phyloP scores from a whole-genome alignment of 495 filamentous ascomycete species.

The Acidiella bohemica region DNA sequence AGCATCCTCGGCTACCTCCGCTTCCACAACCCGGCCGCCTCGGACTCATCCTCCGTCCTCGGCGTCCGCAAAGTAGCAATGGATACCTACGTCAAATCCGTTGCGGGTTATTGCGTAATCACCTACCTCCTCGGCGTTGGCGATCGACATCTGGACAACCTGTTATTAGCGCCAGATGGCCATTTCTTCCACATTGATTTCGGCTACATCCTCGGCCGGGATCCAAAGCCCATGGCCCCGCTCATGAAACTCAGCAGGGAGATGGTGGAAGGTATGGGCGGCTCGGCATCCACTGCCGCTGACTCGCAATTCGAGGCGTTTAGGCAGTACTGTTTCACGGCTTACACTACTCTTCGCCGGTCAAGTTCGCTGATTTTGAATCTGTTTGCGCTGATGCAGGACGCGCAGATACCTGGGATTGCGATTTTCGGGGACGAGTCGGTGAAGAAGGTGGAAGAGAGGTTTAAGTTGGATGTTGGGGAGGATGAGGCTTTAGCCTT shows the following conservation, averaged over 20 bases:
- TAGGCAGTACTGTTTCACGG: conserved; percentile 89
- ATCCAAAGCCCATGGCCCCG: conserved; percentile 94
- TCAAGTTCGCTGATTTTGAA: conserved; percentile 86
- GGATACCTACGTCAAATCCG: conserved; percentile 91
- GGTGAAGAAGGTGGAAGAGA: conserved; percentile 84
- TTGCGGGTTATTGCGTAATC: conserved; percentile 96
- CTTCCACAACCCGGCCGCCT: conserved; percentile 77
- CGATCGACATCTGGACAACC: conserved; percentile 90
- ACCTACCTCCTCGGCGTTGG: conserved; percentile 98
- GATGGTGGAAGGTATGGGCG: conserved; percentile 98
- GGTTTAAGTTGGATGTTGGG: conserved; percentile 80
- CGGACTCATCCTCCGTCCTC: conserved; percentile 43
- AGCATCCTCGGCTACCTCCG: conserved; percentile 77
- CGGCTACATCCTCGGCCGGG: conserved; percentile 91
- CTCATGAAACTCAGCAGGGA: conserved; percentile 94
- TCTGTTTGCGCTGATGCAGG: conserved; percentile 90
- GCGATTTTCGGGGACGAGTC: conserved; percentile 60
- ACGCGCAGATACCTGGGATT: conserved; percentile 93
- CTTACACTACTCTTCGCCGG: conserved; percentile 83
- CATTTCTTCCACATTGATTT: conserved; percentile 99
- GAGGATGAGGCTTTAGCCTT: conserved; percentile 87
- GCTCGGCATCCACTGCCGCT: conserved; percentile 33
- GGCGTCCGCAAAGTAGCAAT: conserved; percentile 85
- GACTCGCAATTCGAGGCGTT: conserved; percentile 74
- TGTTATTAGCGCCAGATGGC: conserved; percentile 77